Evolutionary conservation across 2,329 filamentous ascomycete genomes (phyloP).

Genomic region (Incumbomyces lentus): DNA sequence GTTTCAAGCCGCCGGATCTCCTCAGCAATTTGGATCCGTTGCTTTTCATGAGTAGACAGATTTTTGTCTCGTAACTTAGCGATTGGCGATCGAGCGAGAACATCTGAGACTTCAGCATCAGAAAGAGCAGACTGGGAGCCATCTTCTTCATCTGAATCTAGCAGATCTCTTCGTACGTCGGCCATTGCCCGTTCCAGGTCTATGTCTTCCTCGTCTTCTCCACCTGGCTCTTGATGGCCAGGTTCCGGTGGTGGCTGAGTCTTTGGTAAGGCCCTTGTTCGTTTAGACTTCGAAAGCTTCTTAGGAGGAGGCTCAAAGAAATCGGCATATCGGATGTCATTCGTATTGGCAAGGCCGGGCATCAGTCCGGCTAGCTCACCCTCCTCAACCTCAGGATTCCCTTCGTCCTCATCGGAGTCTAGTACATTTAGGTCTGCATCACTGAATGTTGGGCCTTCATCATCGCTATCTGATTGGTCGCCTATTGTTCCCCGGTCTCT

Average conservation of each 20-base stretch:
- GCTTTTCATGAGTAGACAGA: slow-evolving; percentile 69
- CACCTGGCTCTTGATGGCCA: slow-evolving; percentile 22
- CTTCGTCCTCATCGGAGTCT: slow-evolving; percentile 55
- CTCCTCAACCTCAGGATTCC: slow-evolving; percentile 37
- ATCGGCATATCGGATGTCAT: slow-evolving; percentile 81
- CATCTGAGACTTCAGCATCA: slow-evolving; percentile 35
- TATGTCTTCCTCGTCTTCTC: slow-evolving; percentile 34
- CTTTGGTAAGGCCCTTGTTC: slow-evolving; percentile 44
- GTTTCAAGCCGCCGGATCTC: slow-evolving; percentile 88
- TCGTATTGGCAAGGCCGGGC: slow-evolving; percentile 59
- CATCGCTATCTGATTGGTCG: slow-evolving; percentile 40
- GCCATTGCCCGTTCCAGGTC: slow-evolving; percentile 77
- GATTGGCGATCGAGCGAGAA: neutral
- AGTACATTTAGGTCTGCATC: slow-evolving; percentile 62
- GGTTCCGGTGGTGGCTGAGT: slow-evolving; percentile 38
- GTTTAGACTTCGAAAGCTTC: slow-evolving; percentile 53
- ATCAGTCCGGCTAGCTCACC: slow-evolving; percentile 47
- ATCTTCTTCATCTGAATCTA: slow-evolving; percentile 57
- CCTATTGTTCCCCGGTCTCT: slow-evolving; percentile 21
- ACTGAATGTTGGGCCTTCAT: slow-evolving; percentile 72
- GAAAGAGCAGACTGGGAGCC: slow-evolving; percentile 57
- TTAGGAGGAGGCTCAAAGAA: slow-evolving; percentile 81
- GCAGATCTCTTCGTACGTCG: slow-evolving; percentile 78
- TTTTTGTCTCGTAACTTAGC: slow-evolving; percentile 15
- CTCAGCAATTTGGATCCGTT: slow-evolving; percentile 73